These are phyloP conservation scores for Blastobotrys elegans DNA, from an alignment of 1,139 yeast genomes.

Conservation along the genomic window DNA sequence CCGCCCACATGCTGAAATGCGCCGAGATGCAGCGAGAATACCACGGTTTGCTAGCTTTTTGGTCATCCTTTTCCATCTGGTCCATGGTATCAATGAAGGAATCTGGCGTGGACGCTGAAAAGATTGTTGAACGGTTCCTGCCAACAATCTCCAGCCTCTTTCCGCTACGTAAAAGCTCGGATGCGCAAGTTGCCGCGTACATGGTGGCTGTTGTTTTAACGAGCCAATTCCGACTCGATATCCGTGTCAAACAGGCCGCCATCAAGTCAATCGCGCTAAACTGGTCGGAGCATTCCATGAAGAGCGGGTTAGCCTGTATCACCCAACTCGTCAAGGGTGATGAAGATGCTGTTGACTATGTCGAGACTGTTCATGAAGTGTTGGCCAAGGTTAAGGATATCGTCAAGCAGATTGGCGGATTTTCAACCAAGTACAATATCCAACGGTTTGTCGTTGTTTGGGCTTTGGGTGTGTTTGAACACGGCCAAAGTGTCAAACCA, in stretches of 20 bases:
- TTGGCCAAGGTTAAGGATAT: slow-evolving; percentile 9
- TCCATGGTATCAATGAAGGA: slow-evolving; percentile 48
- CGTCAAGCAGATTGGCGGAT: slow-evolving; percentile 24
- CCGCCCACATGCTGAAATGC: slow-evolving; percentile 51
- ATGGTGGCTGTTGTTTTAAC: slow-evolving; percentile 74
- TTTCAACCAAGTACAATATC: slow-evolving; percentile 29
- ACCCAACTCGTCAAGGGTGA: slow-evolving; percentile 31
- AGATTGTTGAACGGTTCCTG: slow-evolving; percentile 43
- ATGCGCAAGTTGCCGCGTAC: slow-evolving; percentile 77
- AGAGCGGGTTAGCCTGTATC: slow-evolving; percentile 37
- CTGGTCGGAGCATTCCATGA: slow-evolving; percentile 36
- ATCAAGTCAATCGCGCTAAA: slow-evolving; percentile 58
- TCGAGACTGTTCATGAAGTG: slow-evolving; percentile 15
- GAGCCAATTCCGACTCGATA: slow-evolving; percentile 63
- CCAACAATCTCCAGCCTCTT: slow-evolving; percentile 38
- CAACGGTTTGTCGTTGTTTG: slow-evolving; percentile 31
- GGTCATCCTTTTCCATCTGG: slow-evolving; percentile 71
- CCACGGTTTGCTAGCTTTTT: slow-evolving; percentile 71
- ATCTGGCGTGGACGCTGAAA: slow-evolving; percentile 28
- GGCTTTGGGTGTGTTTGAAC: slow-evolving; percentile 24
- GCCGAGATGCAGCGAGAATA: slow-evolving; percentile 41
- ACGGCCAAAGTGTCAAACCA: slow-evolving; percentile 23
- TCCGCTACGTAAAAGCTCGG: slow-evolving; percentile 40
- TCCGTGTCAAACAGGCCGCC: slow-evolving; percentile 61
- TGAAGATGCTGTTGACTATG: slow-evolving; percentile 21